Percentiles rank a stretch among this genome's conserved stretches.
These are phyloP conservation scores for Saturnispora besseyi DNA, from an alignment of 805 yeast genomes.

Conservation along the genomic window DNA sequence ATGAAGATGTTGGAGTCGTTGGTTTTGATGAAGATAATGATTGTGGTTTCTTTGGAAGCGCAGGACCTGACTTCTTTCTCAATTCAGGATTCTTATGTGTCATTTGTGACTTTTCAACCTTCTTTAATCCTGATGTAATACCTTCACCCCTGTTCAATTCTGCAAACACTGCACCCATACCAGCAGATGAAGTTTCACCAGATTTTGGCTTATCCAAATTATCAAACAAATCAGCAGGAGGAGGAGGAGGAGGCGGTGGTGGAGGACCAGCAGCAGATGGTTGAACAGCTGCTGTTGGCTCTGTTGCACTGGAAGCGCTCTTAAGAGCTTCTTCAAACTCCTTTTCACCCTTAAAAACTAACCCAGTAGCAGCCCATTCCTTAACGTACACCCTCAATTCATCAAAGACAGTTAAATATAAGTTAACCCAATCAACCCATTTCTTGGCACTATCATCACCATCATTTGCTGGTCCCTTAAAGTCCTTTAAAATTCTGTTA, in stretches of 20 bases:
- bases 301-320: background rate
- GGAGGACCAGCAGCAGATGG: conserved; percentile 24
- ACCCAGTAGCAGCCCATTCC: conserved; percentile 76
- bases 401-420: conserved; percentile 54
- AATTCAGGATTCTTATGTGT: conserved; percentile 86
- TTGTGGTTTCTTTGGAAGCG: conserved; percentile 77
- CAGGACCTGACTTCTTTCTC: conserved; percentile 57
- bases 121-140: conserved; percentile 78
- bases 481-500: conserved; percentile 80
- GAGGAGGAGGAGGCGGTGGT: conserved; percentile 48
- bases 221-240: conserved; percentile 67
- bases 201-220: conserved; percentile 20
- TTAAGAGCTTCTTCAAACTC: conserved; percentile 43
- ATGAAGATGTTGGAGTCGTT: conserved; percentile 7
- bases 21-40: conserved; percentile 34
- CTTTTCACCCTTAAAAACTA: conserved; percentile 66
- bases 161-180: conserved; percentile 80
- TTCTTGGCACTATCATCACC: conserved; percentile 38
- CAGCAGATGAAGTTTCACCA: conserved; percentile 16
- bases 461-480: conserved; percentile 42
- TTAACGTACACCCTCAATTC: conserved; percentile 66
- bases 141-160: conserved; percentile 78
- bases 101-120: conserved; percentile 89
- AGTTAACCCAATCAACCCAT: conserved; percentile 68
- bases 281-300: conserved; percentile 17